phyloP scores from a whole-genome alignment of 148 eudicot genomes.

The Fagopyrum esculentum region DNA sequence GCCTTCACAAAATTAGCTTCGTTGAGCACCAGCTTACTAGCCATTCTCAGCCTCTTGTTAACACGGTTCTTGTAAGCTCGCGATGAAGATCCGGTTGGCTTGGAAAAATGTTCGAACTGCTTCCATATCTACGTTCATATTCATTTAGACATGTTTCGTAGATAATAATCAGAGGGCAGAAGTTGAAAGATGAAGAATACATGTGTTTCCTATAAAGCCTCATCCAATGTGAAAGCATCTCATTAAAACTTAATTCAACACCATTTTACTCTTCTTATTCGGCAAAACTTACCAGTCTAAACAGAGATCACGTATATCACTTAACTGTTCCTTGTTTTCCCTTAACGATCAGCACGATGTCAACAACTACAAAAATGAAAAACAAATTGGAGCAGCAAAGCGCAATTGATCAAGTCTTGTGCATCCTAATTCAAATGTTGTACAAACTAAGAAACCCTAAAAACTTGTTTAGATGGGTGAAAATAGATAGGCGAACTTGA shows the following conservation, averaged over 20 bases:
- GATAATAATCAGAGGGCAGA: neutral
- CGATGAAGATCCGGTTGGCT: slow-evolving; percentile 20
- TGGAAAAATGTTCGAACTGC: slow-evolving; percentile 22
- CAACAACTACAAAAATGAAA: no score
- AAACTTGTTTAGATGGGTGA: neutral
- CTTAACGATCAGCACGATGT: neutral
- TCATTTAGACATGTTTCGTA: neutral
- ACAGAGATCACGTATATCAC: neutral
- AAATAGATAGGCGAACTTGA: neutral
- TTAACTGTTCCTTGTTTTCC: neutral
- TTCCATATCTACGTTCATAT: slow-evolving; percentile 3
- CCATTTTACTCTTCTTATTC: neutral
- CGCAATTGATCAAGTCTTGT: neutral
- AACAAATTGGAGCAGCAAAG: neutral
- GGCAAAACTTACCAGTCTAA: neutral
- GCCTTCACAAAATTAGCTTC: slow-evolving; percentile 40
- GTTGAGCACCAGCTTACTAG: slow-evolving; percentile 48
- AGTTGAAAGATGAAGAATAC: slow-evolving; percentile 3
- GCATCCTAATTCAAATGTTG: neutral
- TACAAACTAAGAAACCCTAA: neutral
- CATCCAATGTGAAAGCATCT: slow-evolving; percentile 5
- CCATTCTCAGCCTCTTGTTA: slow-evolving; percentile 36
- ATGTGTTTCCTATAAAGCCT: neutral
- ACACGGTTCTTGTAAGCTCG: slow-evolving; percentile 44
- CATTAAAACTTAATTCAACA: neutral